Percentiles rank a stretch among this genome's conserved stretches.
These are phyloP conservation scores for Dissoconium aciculare DNA, from an alignment of 2,329 filamentous ascomycete species.

Conservation along the genomic window DNA sequence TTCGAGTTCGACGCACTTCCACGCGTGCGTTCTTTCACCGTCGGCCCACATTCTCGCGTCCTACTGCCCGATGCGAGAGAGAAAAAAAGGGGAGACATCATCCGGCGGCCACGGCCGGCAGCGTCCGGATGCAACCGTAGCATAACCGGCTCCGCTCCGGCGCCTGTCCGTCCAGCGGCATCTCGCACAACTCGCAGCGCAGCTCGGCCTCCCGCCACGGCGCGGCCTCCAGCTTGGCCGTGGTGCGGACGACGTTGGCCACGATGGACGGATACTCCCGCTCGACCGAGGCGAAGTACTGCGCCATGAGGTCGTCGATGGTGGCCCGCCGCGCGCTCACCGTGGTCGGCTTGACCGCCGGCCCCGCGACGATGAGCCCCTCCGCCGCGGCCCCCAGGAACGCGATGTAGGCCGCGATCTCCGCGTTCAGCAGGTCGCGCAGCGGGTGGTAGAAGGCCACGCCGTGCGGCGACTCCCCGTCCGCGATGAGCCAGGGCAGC, in stretches of 20 bases:
- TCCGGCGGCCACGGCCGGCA: too few species aligned
- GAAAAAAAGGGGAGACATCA: too few species aligned
- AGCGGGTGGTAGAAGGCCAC: conserved; percentile 61
- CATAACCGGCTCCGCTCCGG: conserved; percentile 37
- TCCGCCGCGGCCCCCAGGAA: conserved; percentile 24
- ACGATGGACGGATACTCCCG: conserved; percentile 80
- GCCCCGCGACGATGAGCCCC: conserved; percentile 21
- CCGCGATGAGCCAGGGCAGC: conserved; percentile 66
- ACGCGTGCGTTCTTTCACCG: too few species aligned
- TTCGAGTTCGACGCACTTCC: too few species aligned
- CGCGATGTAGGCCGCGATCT: conserved; percentile 52
- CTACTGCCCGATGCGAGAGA: too few species aligned
- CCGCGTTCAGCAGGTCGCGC: conserved; percentile 70
- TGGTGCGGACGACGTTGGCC: conserved; percentile 85
- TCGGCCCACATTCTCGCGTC: too few species aligned
- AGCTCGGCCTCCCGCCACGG: conserved; percentile 19
- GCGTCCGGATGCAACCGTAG: conserved; percentile 50
- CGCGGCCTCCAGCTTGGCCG: conserved; percentile 56
- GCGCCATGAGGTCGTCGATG: conserved; percentile 78
- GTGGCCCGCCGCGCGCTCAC: conserved; percentile 62
- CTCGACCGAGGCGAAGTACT: conserved; percentile 80
- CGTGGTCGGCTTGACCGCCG: conserved; percentile 21
- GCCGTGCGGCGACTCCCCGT: conserved; percentile 49
- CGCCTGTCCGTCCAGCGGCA: conserved; percentile 37
- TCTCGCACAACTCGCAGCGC: conserved; percentile 53